Conservation (phyloP, 257 asterid genomes). For the Jaltomata sinuosa region DNA sequence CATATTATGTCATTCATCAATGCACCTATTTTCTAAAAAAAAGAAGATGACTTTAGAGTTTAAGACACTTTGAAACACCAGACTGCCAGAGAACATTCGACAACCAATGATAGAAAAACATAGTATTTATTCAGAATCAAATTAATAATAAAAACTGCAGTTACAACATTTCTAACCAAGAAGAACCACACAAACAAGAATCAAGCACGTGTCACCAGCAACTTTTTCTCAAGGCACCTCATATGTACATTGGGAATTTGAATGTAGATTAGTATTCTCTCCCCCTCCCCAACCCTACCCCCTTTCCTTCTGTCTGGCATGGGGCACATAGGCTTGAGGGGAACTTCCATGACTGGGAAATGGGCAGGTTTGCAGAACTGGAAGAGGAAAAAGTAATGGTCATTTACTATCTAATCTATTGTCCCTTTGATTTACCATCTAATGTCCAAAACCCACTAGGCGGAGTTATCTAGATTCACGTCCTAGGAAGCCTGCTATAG, state of each 20-base stretch:
- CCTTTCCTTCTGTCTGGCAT: not conserved
- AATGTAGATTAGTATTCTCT: not conserved
- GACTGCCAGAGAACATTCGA: not conserved
- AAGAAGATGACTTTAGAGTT: not conserved
- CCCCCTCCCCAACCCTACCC: not conserved
- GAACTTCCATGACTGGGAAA: not conserved
- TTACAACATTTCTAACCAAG: not conserved
- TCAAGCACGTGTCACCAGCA: not conserved
- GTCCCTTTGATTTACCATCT: not conserved
- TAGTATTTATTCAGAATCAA: not conserved
- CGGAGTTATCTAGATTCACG: not conserved
- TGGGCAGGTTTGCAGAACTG: not conserved
- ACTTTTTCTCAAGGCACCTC: not conserved
- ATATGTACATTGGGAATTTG: not conserved
- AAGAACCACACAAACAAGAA: not conserved
- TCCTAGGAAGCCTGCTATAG: not conserved
- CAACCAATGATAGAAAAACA: not conserved
- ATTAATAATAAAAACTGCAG: not conserved
- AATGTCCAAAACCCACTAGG: not conserved
- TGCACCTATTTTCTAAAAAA: not conserved
- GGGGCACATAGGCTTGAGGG: not conserved
- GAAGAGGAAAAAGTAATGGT: not conserved
- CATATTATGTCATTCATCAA: not conserved
- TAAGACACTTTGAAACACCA: not conserved
- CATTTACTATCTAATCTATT: not conserved